These are phyloP conservation scores for Tetrahymena malaccensis DNA, from an alignment of 73 alveolate genomes.

Conservation along the genomic window DNA sequence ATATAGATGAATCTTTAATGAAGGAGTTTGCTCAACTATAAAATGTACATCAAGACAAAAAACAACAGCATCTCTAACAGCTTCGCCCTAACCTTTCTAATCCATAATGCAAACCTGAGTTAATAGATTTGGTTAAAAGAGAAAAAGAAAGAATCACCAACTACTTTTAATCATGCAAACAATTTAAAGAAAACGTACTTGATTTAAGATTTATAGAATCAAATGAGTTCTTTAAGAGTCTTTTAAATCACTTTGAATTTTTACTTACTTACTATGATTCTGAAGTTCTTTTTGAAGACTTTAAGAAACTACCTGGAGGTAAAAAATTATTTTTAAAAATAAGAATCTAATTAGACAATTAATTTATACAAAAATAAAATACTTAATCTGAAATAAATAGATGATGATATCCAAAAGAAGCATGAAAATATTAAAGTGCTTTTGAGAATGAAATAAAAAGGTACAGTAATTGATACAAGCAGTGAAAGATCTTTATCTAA, in stretches of 20 bases:
- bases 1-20: neutral
- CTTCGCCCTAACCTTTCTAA: constrained; percentile 33
- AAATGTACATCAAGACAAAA: neutral
- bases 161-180: neutral
- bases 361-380: no score
- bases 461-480: constrained; percentile 29
- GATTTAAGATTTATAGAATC: constrained; percentile 10
- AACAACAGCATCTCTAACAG: neutral
- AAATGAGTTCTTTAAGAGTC: constrained; percentile 9
- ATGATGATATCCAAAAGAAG: constrained; percentile 33
- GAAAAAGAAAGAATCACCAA: constrained; percentile 10
- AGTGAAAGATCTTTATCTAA: constrained; percentile 28
- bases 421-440: constrained; percentile 37
- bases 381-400: neutral
- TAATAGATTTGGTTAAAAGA: constrained; percentile 8
- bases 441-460: constrained; percentile 26
- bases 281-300: constrained; percentile 21
- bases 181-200: constrained; percentile 5
- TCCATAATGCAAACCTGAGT: constrained; percentile 38
- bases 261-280: constrained; percentile 26
- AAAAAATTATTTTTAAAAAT: neutral
- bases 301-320: constrained; percentile 27
- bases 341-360: neutral
- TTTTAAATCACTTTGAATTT: constrained; percentile 7
- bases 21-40: neutral